A percentile compares a stretch with the other conserved stretches of the same genome.
These are phyloP conservation scores for Flaveria robusta DNA, from an alignment of 129 eudicot genomes.

Conservation along the genomic window DNA sequence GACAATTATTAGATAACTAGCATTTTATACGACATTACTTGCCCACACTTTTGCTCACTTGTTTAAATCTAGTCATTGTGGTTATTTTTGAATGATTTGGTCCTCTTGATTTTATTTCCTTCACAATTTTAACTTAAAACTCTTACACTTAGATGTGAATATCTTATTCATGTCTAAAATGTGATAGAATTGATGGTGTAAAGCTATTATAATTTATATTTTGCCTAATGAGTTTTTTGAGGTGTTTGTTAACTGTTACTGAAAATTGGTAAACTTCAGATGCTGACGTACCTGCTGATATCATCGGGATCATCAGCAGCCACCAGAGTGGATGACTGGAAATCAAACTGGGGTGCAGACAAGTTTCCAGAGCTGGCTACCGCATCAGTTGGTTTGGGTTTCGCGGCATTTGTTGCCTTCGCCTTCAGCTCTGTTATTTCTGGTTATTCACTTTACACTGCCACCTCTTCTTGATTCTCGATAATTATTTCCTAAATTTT, in stretches of 20 bases:
- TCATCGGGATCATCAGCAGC: slow-evolving; percentile 92
- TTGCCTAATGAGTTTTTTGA: background rate
- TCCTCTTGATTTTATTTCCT: too few species aligned
- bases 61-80: too few species aligned
- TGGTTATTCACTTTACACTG: slow-evolving; percentile 68
- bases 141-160: background rate
- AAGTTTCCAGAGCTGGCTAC: slow-evolving; percentile 82
- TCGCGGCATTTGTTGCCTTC: slow-evolving; percentile 68
- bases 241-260: slow-evolving; percentile 6
- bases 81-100: too few species aligned
- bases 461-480: slow-evolving; percentile 36
- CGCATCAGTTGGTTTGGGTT: slow-evolving; percentile 70
- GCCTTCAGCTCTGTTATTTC: slow-evolving; percentile 78
- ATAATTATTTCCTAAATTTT: slow-evolving; percentile 21
- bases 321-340: slow-evolving; percentile 82
- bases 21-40: too few species aligned
- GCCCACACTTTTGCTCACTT: too few species aligned
- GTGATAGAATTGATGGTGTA: background rate
- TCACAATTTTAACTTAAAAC: too few species aligned
- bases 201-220: too few species aligned
- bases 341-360: slow-evolving; percentile 89
- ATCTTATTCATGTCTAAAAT: background rate
- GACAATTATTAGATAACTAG: too few species aligned
- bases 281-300: slow-evolving; percentile 75
- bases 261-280: slow-evolving; percentile 43